phyloP scores from a whole-genome alignment of 345 rosid genomes.

The Citrus sp. region DNA sequence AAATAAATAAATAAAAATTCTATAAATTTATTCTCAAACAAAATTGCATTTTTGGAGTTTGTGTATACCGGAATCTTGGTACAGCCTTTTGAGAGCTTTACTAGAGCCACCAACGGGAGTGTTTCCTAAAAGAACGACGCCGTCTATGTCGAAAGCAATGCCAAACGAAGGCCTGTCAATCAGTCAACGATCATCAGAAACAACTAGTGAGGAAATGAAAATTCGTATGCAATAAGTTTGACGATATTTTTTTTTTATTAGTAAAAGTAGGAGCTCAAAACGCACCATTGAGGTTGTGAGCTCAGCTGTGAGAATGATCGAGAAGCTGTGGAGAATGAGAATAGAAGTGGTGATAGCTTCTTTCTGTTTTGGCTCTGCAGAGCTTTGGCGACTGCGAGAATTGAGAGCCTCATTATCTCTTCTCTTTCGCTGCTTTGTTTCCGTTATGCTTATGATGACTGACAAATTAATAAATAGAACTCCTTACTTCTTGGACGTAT shows the following conservation, averaged over 20 bases:
- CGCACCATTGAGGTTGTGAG: conserved; percentile 28
- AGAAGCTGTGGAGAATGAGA: neutral
- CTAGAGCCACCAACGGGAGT: conserved; percentile 73
- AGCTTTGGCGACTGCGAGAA: conserved; percentile 9
- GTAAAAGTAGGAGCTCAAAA: neutral
- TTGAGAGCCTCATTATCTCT: conserved; percentile 20
- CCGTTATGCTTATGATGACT: neutral
- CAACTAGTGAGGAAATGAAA: neutral
- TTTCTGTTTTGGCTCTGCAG: conserved; percentile 18
- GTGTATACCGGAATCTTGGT: conserved; percentile 45
- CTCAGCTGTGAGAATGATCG: conserved; percentile 32
- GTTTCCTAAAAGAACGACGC: conserved; percentile 73
- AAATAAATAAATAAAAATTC: neutral
- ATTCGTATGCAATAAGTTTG: neutral
- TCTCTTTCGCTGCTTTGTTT: neutral
- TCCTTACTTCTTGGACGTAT: too few species aligned
- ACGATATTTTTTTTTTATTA: neutral
- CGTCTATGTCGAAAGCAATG: conserved; percentile 87
- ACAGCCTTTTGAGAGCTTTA: conserved; percentile 53
- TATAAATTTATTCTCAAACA: neutral
- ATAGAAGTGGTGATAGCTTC: neutral
- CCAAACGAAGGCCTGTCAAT: conserved; percentile 52
- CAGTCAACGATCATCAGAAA: neutral
- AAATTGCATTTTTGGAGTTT: neutral
- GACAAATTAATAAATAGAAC: too few species aligned